A percentile compares a stretch with the other conserved stretches of the same genome.
phyloP scores from a whole-genome alignment of 164 flowering plant species.

The Dillenia turbinata region DNA sequence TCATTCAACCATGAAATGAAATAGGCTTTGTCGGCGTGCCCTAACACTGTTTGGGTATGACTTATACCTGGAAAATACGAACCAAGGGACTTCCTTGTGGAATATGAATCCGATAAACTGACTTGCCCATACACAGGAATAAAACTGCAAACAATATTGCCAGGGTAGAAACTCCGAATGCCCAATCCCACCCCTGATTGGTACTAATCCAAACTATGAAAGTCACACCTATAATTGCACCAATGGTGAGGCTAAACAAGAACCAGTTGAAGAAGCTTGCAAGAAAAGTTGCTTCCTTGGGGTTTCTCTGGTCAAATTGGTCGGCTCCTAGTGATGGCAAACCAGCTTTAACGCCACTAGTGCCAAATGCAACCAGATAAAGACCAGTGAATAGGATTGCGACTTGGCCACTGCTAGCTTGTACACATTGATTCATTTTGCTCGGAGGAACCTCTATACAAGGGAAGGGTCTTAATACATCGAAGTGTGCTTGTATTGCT shows the following conservation, averaged over 20 bases:
- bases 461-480: conserved; percentile 46
- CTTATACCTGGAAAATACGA: conserved; percentile 54
- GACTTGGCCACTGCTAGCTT: conserved; percentile 33
- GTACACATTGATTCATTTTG: conserved; percentile 29
- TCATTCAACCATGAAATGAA: not conserved
- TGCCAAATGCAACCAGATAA: conserved; percentile 57
- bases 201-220: conserved; percentile 58
- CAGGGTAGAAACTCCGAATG: conserved; percentile 42
- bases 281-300: conserved; percentile 39
- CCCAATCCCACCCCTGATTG: conserved; percentile 70
- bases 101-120: conserved; percentile 36
- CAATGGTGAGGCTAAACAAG: conserved; percentile 48
- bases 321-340: conserved; percentile 75
- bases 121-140: conserved; percentile 53
- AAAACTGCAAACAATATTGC: conserved; percentile 32
- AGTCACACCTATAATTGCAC: conserved; percentile 57
- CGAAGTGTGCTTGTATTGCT: conserved; percentile 59
- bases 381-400: conserved; percentile 46
- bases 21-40: too few relatives aligned
- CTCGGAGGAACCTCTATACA: conserved; percentile 29
- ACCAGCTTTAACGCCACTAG: conserved; percentile 60
- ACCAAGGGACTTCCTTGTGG: conserved; percentile 56
- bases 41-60: not conserved
- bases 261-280: conserved; percentile 78
- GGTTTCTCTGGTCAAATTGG: conserved; percentile 59